Conservation (phyloP, 2,329 filamentous ascomycete species). For the Neofusicoccum ribis region DNA sequence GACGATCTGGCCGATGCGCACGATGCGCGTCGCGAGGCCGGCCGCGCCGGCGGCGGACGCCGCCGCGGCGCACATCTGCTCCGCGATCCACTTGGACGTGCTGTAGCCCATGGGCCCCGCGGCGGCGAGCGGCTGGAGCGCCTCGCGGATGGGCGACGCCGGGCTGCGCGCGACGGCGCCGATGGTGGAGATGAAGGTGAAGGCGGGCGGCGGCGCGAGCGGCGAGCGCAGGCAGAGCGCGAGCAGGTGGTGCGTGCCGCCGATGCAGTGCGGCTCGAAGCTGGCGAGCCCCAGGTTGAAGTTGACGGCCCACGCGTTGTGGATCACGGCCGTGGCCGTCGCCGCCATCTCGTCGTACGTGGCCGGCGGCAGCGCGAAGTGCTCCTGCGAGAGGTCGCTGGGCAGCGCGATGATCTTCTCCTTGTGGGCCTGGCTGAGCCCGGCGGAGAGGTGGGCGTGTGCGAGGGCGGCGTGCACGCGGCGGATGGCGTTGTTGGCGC, state of each 20-base stretch:
- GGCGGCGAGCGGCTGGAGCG: background rate
- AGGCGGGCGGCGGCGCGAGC: background rate
- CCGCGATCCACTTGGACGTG: conserved; percentile 53
- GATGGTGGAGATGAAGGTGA: conserved; percentile 17
- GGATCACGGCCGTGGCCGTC: conserved; percentile 46
- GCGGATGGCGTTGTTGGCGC: conserved; percentile 22
- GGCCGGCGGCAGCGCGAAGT: conserved; percentile 41
- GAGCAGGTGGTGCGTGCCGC: conserved; percentile 45
- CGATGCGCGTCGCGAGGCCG: conserved; percentile 24
- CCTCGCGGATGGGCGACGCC: background rate
- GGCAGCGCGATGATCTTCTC: conserved; percentile 36
- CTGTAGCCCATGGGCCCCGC: conserved; percentile 13
- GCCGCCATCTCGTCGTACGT: conserved; percentile 24
- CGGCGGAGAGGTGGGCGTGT: conserved; percentile 31
- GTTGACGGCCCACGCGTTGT: conserved; percentile 57
- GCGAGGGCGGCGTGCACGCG: conserved; percentile 35
- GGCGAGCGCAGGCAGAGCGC: conserved; percentile 29
- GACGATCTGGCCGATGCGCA: conserved; percentile 46
- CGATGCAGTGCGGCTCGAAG: conserved; percentile 45
- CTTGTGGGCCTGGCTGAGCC: conserved; percentile 26
- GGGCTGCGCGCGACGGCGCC: background rate
- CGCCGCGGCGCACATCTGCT: conserved; percentile 52
- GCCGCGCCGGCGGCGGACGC: conserved; percentile 23
- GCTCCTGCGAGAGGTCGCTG: conserved; percentile 26
- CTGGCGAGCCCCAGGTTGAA: conserved; percentile 53